Percentiles rank a stretch among this genome's conserved stretches.
phyloP scores from a whole-genome alignment of 768 basidiomycete genomes.

The Asterophora parasitica region DNA sequence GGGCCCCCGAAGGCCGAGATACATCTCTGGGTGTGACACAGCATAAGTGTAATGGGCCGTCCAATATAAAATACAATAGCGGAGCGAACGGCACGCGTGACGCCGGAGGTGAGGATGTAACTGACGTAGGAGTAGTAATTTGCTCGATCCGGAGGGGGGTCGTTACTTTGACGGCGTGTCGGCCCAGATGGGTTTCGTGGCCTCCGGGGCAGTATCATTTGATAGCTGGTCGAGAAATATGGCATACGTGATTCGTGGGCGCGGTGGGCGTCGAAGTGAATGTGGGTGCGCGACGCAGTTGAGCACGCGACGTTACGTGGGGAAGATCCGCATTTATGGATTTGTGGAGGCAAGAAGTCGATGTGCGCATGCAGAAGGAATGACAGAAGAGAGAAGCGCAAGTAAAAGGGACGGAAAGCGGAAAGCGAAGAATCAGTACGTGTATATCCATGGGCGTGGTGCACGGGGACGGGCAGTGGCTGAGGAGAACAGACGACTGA shows the following conservation, averaged over 20 bases:
- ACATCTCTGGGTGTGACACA: not conserved
- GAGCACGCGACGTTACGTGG: too few relatives aligned
- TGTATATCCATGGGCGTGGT: not conserved
- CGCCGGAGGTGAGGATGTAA: not conserved
- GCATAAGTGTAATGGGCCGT: not conserved
- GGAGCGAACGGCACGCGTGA: not conserved
- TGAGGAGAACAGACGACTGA: slow-evolving; percentile 20
- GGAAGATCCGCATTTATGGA: not conserved
- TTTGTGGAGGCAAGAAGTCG: slow-evolving; percentile 3
- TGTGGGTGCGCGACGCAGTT: not conserved
- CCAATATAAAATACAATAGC: not conserved
- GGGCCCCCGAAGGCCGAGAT: not conserved
- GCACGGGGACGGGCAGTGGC: not conserved
- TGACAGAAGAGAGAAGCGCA: not conserved
- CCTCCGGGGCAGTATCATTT: slow-evolving; percentile 30
- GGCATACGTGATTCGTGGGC: not conserved
- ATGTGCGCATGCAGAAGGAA: slow-evolving; percentile 3
- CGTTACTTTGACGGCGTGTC: slow-evolving; percentile 22
- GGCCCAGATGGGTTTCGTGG: slow-evolving; percentile 41
- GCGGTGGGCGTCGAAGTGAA: slow-evolving; percentile 6
- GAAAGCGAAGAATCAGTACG: slow-evolving; percentile 2
- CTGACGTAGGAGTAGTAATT: slow-evolving; percentile 4
- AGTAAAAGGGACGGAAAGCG: not conserved
- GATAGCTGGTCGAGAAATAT: slow-evolving; percentile 16
- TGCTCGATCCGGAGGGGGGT: slow-evolving; percentile 1